phyloP scores from a whole-genome alignment of 306 rosid genomes.

The Vigna angularis region DNA sequence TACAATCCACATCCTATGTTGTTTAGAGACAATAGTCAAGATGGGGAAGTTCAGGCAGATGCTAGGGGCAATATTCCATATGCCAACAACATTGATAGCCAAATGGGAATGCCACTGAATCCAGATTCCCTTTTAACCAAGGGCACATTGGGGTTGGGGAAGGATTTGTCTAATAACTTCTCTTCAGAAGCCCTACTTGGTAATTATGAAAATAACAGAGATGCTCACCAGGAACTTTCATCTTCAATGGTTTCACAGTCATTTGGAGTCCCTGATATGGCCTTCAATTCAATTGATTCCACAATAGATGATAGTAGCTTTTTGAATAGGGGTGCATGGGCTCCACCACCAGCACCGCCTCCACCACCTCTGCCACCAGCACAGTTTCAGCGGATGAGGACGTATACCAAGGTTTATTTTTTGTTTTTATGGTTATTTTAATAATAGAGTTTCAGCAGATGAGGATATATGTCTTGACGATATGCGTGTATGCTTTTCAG shows the following conservation, averaged over 20 bases:
- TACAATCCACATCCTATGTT: slow-evolving; percentile 75
- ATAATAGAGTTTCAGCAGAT: background rate
- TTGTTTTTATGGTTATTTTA: slow-evolving; percentile 9
- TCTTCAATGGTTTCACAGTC: slow-evolving; percentile 90
- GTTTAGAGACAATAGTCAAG: slow-evolving; percentile 74
- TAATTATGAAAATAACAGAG: slow-evolving; percentile 66
- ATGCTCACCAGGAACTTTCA: slow-evolving; percentile 87
- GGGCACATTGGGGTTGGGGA: slow-evolving; percentile 60
- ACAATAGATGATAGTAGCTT: slow-evolving; percentile 75
- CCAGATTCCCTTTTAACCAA: slow-evolving; percentile 74
- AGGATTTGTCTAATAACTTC: slow-evolving; percentile 67
- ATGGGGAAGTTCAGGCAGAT: slow-evolving; percentile 75
- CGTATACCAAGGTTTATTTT: slow-evolving; percentile 87
- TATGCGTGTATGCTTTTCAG: background rate
- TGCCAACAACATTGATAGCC: slow-evolving; percentile 65
- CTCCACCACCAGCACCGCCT: slow-evolving; percentile 70
- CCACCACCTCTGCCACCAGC: slow-evolving; percentile 69
- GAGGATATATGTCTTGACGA: background rate
- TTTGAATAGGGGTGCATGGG: slow-evolving; percentile 78
- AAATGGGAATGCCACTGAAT: slow-evolving; percentile 61
- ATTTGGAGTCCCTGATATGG: slow-evolving; percentile 90
- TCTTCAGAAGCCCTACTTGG: slow-evolving; percentile 69
- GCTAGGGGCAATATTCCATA: slow-evolving; percentile 64
- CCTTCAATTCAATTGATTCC: slow-evolving; percentile 87
- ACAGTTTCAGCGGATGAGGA: slow-evolving; percentile 84